A percentile compares a stretch with the other conserved stretches of the same genome.
Conservation (phyloP, 2,329 filamentous ascomycete genomes). For the Neofusicoccum cordaticola region DNA sequence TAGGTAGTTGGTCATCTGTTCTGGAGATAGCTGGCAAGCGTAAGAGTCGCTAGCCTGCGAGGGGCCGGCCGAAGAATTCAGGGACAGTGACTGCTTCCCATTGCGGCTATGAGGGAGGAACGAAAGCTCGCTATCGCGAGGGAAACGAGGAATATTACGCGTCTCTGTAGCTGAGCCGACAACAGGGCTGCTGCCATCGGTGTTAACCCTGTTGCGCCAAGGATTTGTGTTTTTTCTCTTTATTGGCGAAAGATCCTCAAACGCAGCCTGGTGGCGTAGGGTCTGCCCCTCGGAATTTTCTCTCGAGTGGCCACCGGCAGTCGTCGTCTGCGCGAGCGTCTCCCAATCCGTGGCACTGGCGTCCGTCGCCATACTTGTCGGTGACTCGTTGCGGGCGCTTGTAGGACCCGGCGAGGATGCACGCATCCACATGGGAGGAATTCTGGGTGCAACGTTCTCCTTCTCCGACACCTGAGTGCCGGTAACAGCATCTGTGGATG, state of each 20-base stretch:
- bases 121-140: not conserved
- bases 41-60: not conserved
- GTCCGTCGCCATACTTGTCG: not conserved
- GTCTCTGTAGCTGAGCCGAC: not conserved
- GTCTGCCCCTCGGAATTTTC: not conserved
- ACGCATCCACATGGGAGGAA: conserved; percentile 10
- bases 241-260: conserved; percentile 30
- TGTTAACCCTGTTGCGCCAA: not conserved
- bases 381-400: conserved; percentile 15
- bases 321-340: conserved; percentile 27
- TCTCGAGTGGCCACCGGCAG: not conserved
- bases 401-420: not conserved
- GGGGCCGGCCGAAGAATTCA: not conserved
- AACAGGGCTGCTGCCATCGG: conserved; percentile 17
- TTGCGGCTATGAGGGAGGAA: not conserved
- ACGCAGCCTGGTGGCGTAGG: not conserved
- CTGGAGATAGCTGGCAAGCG: not conserved
- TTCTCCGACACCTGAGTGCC: not conserved
- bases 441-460: not conserved
- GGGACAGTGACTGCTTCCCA: not conserved
- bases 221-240: conserved; percentile 5
- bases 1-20: not conserved
- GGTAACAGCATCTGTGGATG: not conserved
- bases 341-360: conserved; percentile 35
- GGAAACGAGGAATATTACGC: not conserved